Base-by-base conservation (phyloP, 75 land plant genomes). In the Larix kaempferi region DNA sequence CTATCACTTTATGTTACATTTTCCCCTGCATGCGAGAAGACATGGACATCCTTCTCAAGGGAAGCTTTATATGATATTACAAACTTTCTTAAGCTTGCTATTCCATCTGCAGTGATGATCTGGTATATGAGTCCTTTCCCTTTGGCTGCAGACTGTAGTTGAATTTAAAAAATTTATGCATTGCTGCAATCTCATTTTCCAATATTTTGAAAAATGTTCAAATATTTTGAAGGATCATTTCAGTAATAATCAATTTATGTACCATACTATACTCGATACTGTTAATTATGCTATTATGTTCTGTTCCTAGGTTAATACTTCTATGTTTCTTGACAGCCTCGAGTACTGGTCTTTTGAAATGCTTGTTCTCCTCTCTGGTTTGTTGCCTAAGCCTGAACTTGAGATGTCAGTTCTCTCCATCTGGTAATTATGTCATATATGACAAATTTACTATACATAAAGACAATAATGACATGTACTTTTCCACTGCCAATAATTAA, bases 41-140 rank as follows among this genome's bases (percentile, higher is more conserved):
- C 95, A n/a, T 88, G 92, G 89, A 78, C 78, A 33, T 83, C 90
- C 2, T 90, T 91, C 67, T 79, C 94, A 17, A 77, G 59, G 69
- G 88, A 93, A 66, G 89, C 96, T n/a, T 85, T 93, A 15, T 65
- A 74, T 56, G 91, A 86, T 75, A 22, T 93, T 4, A 13, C 39
- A 3, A 59, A 61, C 8, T 91, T 91, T 77, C 59, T 93, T 22
- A 83, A 33, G 66, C 89, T 95, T 56, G 96, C 94, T 2, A 54
- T 91, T 73, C 94, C 92, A 55, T 91, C 96, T 15, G 90, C 88
- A 29, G 49, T 86, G 25, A 95, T 95, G 96, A 78, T 93, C 19
- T 93, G 96, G 95, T 94, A 89, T 41, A n/a, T 19, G 21, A 41
- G 8, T 39, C 41, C 49, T 10, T 21, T 69, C 72, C 33, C 22